phyloP scores from a whole-genome alignment of 2,329 filamentous ascomycete species.

The Neofusicoccum umdonicola region DNA sequence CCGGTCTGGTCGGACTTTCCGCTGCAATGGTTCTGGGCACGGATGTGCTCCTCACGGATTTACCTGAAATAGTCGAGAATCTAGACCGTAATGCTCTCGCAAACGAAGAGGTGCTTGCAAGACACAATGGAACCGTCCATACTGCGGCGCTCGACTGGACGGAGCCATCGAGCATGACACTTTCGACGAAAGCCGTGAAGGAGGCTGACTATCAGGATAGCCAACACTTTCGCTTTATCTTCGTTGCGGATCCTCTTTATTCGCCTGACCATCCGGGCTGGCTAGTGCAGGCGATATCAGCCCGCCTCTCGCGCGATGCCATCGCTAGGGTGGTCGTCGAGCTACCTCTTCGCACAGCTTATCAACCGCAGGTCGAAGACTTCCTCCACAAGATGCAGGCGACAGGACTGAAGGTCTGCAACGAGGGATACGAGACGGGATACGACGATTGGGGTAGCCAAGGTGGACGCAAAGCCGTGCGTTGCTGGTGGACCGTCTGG shows the following conservation, averaged over 20 bases:
- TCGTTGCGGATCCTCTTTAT: slow-evolving; percentile 86
- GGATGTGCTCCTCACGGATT: slow-evolving; percentile 73
- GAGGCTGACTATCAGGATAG: slow-evolving; percentile 4
- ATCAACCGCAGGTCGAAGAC: slow-evolving; percentile 61
- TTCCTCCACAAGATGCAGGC: slow-evolving; percentile 62
- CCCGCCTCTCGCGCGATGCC: slow-evolving; percentile 59
- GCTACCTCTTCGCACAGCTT: slow-evolving; percentile 73
- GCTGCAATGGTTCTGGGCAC: slow-evolving; percentile 70
- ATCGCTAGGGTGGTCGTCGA: slow-evolving; percentile 72
- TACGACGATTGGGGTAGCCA: slow-evolving; percentile 72
- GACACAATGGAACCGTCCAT: slow-evolving; percentile 56
- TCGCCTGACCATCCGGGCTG: slow-evolving; percentile 76
- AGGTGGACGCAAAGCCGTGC: slow-evolving; percentile 48
- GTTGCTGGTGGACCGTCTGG: slow-evolving; percentile 70
- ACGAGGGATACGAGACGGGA: slow-evolving; percentile 63
- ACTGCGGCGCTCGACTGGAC: slow-evolving; percentile 73
- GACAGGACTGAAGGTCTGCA: slow-evolving; percentile 52
- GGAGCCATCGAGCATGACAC: slow-evolving; percentile 43
- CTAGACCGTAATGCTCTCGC: slow-evolving; percentile 68
- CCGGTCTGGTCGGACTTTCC: slow-evolving; percentile 84
- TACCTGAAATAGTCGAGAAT: slow-evolving; percentile 81
- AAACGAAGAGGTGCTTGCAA: slow-evolving; percentile 59
- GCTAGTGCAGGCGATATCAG: slow-evolving; percentile 66
- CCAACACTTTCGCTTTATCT: slow-evolving; percentile 57
- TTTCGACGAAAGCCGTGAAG: background rate